Base-by-base conservation (phyloP, 2,329 filamentous ascomycete genomes). In the Apiospora aurea region DNA sequence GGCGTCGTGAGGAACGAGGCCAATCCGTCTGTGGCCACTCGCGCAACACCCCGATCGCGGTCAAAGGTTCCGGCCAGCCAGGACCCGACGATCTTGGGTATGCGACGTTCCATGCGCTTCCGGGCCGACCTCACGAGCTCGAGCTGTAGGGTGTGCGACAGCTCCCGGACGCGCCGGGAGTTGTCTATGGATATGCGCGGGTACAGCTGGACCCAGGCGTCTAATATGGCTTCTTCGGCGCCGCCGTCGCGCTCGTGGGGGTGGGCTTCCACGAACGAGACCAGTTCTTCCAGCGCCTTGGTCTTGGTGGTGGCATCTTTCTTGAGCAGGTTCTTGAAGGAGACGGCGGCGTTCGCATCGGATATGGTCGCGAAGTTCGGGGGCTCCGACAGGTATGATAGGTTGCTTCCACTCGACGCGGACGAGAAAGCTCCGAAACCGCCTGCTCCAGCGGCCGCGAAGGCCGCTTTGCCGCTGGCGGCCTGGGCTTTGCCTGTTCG, bases 61-160 rank as follows among this genome's bases (percentile, higher is more conserved):
- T 99, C 96, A 79, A 95, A 97, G 1, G 93, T 89, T 0, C 96
- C 96, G 10, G 94, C 93, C 16, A 98, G 87, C 96, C 97, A 99
- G n/a, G 94, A 88, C 13, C 93, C 95, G 66, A 97, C 91, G 47
- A 97, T 86, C 73, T 89, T 91, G 16, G 94, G 91, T 74, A 99
- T 87, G 76, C 92, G 88, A 74, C 90, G 93, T 74, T 94, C 94
- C 83, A 97, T 94, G 73, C 95, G 90, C 85, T 96, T 97, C 68
- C 94, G 93, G 6, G 88, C 87, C 4, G 88, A 89, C 75, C 87
- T 87, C 77, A 91, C 83, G 16, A 92, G 82, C 75, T 88, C 87
- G 74, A 86, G 84, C 78, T 97, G 95, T 34, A 97, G 81, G 14
- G 83, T 86, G 80, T 98, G 96, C 24, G 95, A 90, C 61, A 96